Percentiles rank a stretch among this genome's conserved stretches.
Conservation (phyloP, 108 stramenopile genomes). For the Mediolabrus comicus region DNA sequence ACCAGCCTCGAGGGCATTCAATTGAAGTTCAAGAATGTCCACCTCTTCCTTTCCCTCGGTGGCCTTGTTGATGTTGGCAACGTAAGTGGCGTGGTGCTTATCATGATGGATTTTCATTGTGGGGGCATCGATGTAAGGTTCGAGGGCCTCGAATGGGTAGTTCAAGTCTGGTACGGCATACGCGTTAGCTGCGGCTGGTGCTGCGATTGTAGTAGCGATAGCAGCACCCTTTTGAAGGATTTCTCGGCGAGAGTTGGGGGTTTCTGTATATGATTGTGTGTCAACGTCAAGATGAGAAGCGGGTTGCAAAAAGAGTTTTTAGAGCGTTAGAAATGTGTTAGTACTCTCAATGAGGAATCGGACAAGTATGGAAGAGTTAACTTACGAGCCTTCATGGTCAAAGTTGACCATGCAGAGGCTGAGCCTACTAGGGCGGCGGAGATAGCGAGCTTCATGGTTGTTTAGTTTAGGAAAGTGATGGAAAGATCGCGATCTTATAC, state of each 20-base stretch:
- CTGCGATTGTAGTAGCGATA: conserved; percentile 57
- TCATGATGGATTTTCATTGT: conserved; percentile 98
- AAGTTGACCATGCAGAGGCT: conserved; percentile 63
- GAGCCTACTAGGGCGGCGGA: conserved; percentile 48
- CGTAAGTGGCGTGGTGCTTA: conserved; percentile 92
- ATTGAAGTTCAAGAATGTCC: conserved; percentile 80
- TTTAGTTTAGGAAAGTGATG: background rate
- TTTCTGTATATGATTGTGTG: conserved; percentile 19
- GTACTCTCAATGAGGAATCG: background rate
- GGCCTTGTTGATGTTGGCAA: conserved; percentile 83
- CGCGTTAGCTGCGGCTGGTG: conserved; percentile 61
- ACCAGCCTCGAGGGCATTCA: conserved; percentile 81
- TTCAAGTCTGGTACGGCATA: conserved; percentile 90
- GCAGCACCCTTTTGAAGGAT: conserved; percentile 64
- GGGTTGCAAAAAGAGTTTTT: background rate
- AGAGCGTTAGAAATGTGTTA: background rate
- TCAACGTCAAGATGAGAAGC: conserved; percentile 9
- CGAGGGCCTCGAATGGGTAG: conserved; percentile 92
- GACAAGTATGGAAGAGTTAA: background rate
- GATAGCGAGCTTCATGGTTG: conserved; percentile 54
- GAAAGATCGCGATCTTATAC: too few relatives aligned
- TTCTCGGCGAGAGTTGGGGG: conserved; percentile 62
- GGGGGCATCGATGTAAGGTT: conserved; percentile 92
- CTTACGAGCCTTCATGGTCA: conserved; percentile 74
- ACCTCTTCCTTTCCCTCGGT: conserved; percentile 82